Percentiles rank a stretch among this genome's conserved stretches.
Conservation (phyloP, 345 rosid species). For the Reutealis trisperma region DNA sequence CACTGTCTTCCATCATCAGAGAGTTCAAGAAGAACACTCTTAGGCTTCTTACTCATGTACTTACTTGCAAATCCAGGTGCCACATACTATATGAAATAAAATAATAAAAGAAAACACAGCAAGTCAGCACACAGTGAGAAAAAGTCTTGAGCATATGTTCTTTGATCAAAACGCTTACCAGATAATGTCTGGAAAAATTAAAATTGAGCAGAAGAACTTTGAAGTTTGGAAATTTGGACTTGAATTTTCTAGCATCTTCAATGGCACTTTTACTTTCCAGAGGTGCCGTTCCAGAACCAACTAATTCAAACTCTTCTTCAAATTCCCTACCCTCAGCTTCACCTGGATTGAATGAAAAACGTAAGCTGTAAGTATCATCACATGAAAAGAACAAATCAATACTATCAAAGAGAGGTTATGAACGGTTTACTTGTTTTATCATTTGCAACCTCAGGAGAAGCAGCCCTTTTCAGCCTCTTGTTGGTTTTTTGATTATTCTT, state of each 20-base stretch:
- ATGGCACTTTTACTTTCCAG: constrained; percentile 36
- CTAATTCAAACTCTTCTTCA: neutral
- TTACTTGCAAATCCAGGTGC: constrained; percentile 13
- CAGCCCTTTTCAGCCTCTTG: neutral
- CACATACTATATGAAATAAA: constrained; percentile 25
- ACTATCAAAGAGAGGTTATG: neutral
- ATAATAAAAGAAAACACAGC: neutral
- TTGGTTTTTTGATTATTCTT: neutral
- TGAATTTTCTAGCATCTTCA: constrained; percentile 29
- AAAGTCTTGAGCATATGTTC: neutral
- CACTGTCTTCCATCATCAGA: constrained; percentile 14
- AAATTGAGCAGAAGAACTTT: constrained; percentile 29
- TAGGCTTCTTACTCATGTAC: neutral
- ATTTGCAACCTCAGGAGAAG: neutral
- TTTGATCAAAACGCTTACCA: constrained; percentile 4
- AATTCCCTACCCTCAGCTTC: constrained; percentile 18
- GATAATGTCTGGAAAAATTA: neutral
- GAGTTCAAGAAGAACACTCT: constrained; percentile 20
- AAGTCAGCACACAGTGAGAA: too few relatives aligned
- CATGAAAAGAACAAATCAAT: neutral
- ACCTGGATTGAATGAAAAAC: constrained; percentile 6
- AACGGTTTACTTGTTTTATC: neutral
- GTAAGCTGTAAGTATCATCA: neutral
- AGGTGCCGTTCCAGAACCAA: constrained; percentile 21
- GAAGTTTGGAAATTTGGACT: constrained; percentile 43